Evolutionary conservation across 352 stramenopile genomes (phyloP).

Genomic region (Salisapilia sapeloensis): DNA sequence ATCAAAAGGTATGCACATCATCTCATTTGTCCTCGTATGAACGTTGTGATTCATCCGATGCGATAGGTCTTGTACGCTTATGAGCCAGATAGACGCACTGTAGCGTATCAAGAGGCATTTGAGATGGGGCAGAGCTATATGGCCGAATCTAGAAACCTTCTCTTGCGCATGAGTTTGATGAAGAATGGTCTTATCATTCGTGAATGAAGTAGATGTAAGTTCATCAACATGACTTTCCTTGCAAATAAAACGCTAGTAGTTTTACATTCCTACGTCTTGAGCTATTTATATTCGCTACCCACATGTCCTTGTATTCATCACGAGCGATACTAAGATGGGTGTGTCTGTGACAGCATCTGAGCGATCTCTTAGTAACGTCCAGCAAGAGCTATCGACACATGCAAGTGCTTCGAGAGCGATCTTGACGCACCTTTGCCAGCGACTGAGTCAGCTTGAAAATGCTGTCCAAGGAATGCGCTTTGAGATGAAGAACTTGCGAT

Average conservation of each 20-base stretch:
- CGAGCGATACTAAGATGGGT: slow-evolving; percentile 2
- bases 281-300: too few species aligned
- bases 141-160: slow-evolving; percentile 59
- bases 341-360: neutral
- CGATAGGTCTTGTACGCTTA: slow-evolving; percentile 61
- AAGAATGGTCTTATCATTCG: slow-evolving; percentile 77
- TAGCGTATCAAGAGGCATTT: slow-evolving; percentile 65
- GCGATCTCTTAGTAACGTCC: slow-evolving; percentile 24
- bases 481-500: slow-evolving; percentile 16
- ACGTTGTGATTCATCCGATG: neutral
- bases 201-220: slow-evolving; percentile 19
- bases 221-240: neutral
- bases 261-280: too few species aligned
- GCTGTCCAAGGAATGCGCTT: slow-evolving; percentile 17
- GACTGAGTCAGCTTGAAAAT: slow-evolving; percentile 28
- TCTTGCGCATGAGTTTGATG: slow-evolving; percentile 73
- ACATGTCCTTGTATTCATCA: slow-evolving; percentile 4
- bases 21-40: neutral
- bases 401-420: slow-evolving; percentile 37
- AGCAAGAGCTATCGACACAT: slow-evolving; percentile 29
- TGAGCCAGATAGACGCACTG: slow-evolving; percentile 56
- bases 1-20: slow-evolving; percentile 40
- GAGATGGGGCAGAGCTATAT: slow-evolving; percentile 68
- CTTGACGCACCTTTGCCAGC: slow-evolving; percentile 41
- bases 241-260: too few species aligned